These are phyloP conservation scores for Stagonosporopsis cucurbitacearum DNA, from an alignment of 2,329 filamentous ascomycete genomes.

Conservation along the genomic window DNA sequence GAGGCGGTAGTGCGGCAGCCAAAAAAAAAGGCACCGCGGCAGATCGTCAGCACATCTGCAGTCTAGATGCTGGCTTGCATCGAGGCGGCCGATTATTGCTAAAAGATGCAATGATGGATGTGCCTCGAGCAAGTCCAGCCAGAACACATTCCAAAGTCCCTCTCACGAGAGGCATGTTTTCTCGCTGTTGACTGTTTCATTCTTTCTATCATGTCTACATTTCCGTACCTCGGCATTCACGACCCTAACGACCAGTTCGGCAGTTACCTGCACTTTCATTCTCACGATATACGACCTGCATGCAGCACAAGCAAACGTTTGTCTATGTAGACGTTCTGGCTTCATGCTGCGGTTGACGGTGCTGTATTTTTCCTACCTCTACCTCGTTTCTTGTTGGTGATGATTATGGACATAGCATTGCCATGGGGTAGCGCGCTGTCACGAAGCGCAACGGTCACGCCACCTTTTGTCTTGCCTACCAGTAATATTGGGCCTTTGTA, in stretches of 20 bases:
- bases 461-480: not conserved
- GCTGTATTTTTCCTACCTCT: slow-evolving; percentile 45
- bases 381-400: slow-evolving; percentile 32
- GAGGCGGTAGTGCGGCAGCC: slow-evolving; percentile 10
- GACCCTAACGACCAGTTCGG: slow-evolving; percentile 44
- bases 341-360: slow-evolving; percentile 41
- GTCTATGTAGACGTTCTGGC: slow-evolving; percentile 32
- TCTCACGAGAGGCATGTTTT: slow-evolving; percentile 32
- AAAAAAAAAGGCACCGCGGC: slow-evolving; percentile 27
- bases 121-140: slow-evolving; percentile 4
- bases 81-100: slow-evolving; percentile 25
- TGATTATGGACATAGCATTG: slow-evolving; percentile 20
- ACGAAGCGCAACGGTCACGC: slow-evolving; percentile 16
- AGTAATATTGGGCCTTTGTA: not conserved
- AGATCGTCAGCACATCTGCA: slow-evolving; percentile 25
- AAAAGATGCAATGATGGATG: slow-evolving; percentile 35
- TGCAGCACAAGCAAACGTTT: slow-evolving; percentile 43
- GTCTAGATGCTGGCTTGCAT: slow-evolving; percentile 39
- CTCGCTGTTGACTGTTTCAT: slow-evolving; percentile 37
- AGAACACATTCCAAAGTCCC: slow-evolving; percentile 21
- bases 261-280: slow-evolving; percentile 38
- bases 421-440: slow-evolving; percentile 22
- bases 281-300: slow-evolving; percentile 49
- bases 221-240: slow-evolving; percentile 44
- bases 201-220: slow-evolving; percentile 42